A percentile compares a stretch with the other conserved stretches of the same genome.
These are phyloP conservation scores for Scalesia atractyloides DNA, from an alignment of 129 eudicot species.

Conservation along the genomic window DNA sequence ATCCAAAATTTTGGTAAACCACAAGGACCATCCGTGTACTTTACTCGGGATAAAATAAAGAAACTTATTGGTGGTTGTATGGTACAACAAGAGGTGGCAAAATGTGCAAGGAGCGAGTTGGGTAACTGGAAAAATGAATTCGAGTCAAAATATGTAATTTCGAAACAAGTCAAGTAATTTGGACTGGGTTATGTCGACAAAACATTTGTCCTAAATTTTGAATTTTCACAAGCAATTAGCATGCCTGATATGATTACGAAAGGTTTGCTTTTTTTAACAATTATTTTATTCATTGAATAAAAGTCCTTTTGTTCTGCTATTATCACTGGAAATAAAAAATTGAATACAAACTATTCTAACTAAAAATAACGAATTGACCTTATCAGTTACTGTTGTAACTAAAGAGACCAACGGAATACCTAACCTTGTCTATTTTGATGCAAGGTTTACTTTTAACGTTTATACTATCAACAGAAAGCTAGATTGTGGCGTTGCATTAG, in stretches of 20 bases:
- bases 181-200: background rate
- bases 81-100: background rate
- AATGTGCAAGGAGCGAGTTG: background rate
- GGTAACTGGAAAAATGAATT: background rate
- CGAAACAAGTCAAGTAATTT: background rate
- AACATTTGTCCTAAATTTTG: background rate
- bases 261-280: background rate
- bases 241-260: background rate
- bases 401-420: background rate
- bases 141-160: background rate
- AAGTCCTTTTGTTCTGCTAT: background rate
- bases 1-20: too few species aligned
- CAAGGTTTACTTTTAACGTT: background rate
- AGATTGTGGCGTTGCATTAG: background rate
- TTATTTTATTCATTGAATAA: too few species aligned
- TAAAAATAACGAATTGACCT: background rate
- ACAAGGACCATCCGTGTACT: too few species aligned
- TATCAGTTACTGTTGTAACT: background rate
- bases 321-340: background rate
- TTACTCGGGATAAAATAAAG: background rate
- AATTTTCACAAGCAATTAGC: background rate
- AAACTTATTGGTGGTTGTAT: background rate
- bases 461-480: background rate
- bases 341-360: constrained; percentile 2
- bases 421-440: background rate